A percentile compares a stretch with the other conserved stretches of the same genome.
These are phyloP conservation scores for Wallacemonas sp. DNA, from an alignment of 208 protist species.

Conservation along the genomic window DNA sequence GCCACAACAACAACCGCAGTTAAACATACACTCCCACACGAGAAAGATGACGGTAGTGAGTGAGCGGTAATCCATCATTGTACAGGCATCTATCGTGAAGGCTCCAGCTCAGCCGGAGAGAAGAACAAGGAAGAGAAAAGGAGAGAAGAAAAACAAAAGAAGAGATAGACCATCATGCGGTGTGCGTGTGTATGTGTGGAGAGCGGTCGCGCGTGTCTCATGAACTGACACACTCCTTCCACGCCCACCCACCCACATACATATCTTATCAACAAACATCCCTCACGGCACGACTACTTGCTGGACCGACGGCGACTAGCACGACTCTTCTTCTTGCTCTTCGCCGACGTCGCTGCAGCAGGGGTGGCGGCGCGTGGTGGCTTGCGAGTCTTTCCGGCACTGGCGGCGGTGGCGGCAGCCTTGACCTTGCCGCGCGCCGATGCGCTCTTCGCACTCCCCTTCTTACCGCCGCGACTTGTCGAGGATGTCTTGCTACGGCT, in stretches of 20 bases:
- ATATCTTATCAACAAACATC: conserved; percentile 1
- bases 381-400: conserved; percentile 1
- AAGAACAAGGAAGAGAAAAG: conserved; percentile 5
- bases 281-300: conserved; percentile 4
- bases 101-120: neutral
- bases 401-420: neutral
- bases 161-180: too few species aligned
- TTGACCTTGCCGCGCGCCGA: conserved; percentile 6
- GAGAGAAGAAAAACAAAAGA: conserved; percentile 14
- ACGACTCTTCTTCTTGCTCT: neutral
- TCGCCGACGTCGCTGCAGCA: neutral
- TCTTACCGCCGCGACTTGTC: conserved; percentile 12
- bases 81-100: too few species aligned
- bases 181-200: too few species aligned
- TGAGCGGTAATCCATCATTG: too few species aligned
- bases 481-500: conserved; percentile 1
- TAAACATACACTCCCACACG: too few species aligned
- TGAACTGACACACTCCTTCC: too few species aligned
- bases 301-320: too few species aligned
- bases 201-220: too few species aligned
- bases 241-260: conserved; percentile 1
- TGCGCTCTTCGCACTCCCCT: conserved; percentile 1
- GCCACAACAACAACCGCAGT: too few species aligned
- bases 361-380: neutral
- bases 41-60: too few species aligned